phyloP scores from a whole-genome alignment of 768 basidiomycete species.

The Amanita thiersii region DNA sequence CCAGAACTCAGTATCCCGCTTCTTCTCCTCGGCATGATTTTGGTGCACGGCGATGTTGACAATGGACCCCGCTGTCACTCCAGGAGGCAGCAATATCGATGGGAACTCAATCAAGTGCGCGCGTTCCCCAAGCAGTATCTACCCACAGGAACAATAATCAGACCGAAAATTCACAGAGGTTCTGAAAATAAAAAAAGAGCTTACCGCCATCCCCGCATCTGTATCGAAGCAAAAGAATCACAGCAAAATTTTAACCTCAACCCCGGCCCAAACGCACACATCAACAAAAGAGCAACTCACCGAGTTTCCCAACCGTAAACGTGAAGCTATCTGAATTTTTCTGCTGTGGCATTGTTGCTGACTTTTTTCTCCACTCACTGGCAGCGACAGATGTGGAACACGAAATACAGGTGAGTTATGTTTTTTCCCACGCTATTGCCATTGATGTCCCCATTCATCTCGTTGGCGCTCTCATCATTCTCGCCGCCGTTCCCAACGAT shows the following conservation, averaged over 20 bases:
- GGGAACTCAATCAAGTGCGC: conserved; percentile 98
- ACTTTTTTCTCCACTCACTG: background rate
- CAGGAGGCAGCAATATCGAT: conserved; percentile 88
- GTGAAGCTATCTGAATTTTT: conserved; percentile 62
- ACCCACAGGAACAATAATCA: conserved; percentile 7
- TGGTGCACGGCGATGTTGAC: conserved; percentile 94
- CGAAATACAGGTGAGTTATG: too few relatives aligned
- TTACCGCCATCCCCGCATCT: conserved; percentile 95
- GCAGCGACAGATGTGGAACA: too few relatives aligned
- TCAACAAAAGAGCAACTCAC: conserved; percentile 34
- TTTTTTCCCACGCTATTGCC: too few relatives aligned
- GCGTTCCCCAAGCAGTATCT: conserved; percentile 90
- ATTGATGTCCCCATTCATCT: too few relatives aligned
- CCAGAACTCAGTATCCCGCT: conserved; percentile 79
- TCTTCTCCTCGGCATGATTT: conserved; percentile 77
- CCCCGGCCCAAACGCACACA: background rate
- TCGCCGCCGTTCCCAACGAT: background rate
- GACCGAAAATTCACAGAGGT: conserved; percentile 1
- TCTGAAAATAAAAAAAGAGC: too few relatives aligned
- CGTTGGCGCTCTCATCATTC: background rate
- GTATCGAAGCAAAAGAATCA: conserved; percentile 11
- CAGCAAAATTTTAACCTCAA: background rate
- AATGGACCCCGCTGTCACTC: conserved; percentile 89
- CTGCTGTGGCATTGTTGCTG: conserved; percentile 16
- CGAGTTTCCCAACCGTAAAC: conserved; percentile 94